These are phyloP conservation scores for Umbelopsis ramanniana DNA, from an alignment of 192 early-diverging fungal species.

Conservation along the genomic window DNA sequence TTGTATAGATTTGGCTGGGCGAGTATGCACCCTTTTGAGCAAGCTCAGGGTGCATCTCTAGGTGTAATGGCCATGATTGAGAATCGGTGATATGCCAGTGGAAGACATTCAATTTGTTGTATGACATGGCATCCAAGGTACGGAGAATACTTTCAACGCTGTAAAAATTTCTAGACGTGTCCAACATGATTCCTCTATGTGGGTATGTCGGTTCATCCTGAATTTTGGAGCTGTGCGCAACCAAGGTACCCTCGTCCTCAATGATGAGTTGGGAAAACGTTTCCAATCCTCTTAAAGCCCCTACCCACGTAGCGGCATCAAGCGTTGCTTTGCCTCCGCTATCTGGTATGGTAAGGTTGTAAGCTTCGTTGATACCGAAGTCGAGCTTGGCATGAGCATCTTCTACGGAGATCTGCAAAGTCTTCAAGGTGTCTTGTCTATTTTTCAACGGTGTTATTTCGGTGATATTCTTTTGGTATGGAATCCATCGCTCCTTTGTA, in stretches of 20 bases:
- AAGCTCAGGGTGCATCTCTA: constrained; percentile 64
- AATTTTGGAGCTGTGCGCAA: constrained; percentile 62
- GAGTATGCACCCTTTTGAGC: constrained; percentile 69
- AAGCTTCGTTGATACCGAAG: constrained; percentile 72
- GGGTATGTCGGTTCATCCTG: constrained; percentile 66
- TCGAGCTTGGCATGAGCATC: constrained; percentile 54
- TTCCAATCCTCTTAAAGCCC: constrained; percentile 74
- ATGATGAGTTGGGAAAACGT: constrained; percentile 73
- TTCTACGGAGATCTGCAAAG: constrained; percentile 51
- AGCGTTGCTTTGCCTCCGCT: constrained; percentile 55
- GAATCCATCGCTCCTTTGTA: constrained; percentile 43
- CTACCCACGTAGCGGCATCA: constrained; percentile 61
- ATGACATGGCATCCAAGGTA: constrained; percentile 71
- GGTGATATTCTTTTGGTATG: constrained; percentile 51
- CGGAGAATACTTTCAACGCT: constrained; percentile 57
- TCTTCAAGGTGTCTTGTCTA: constrained; percentile 27
- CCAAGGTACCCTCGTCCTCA: constrained; percentile 43
- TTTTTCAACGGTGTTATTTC: constrained; percentile 8
- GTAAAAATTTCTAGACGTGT: constrained; percentile 73
- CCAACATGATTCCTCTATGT: constrained; percentile 72
- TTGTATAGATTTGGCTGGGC: constrained; percentile 65
- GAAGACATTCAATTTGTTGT: constrained; percentile 77
- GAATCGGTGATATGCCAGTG: constrained; percentile 78
- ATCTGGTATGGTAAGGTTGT: constrained; percentile 63
- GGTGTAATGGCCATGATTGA: constrained; percentile 74